Percentiles rank a stretch among this genome's conserved stretches.
Evolutionary conservation across 1,284 basidiomycete species (phyloP).

Genomic region (Volvariella surrecta): DNA sequence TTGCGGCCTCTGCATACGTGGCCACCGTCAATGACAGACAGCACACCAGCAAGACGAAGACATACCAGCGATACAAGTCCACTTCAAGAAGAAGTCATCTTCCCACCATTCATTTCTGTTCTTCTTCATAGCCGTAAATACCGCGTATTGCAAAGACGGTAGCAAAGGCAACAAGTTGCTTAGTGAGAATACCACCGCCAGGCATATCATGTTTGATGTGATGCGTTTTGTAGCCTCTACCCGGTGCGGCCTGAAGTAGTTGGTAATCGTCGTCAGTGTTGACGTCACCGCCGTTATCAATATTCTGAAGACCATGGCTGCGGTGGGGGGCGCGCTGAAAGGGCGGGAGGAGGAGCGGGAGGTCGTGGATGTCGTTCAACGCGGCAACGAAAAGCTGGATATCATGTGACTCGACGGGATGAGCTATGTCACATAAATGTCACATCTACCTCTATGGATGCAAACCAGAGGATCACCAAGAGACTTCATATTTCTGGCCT

Average conservation of each 20-base stretch:
- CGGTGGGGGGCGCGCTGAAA: no score
- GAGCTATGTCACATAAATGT: no score
- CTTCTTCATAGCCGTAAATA: constrained; percentile 8
- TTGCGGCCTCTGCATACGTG: constrained; percentile 34
- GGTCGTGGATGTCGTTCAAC: no score
- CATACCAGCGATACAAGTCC: constrained; percentile 15
- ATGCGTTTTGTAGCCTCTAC: constrained; percentile 46
- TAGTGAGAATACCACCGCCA: constrained; percentile 35
- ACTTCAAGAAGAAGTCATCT: constrained; percentile 23
- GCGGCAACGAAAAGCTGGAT: no score
- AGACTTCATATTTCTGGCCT: constrained; percentile 69
- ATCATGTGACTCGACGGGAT: no score
- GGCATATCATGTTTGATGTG: constrained; percentile 37
- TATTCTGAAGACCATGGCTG: no score
- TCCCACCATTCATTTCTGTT: constrained; percentile 17
- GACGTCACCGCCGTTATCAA: not conserved
- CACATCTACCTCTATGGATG: no score
- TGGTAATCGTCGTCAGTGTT: not conserved
- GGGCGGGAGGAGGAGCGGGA: no score
- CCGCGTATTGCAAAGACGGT: constrained; percentile 33
- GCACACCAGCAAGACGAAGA: not conserved
- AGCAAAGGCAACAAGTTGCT: constrained; percentile 41
- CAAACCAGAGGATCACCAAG: constrained; percentile 32
- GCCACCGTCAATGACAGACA: not conserved
- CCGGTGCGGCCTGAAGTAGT: constrained; percentile 40